A percentile compares a stretch with the other conserved stretches of the same genome.
These are phyloP conservation scores for Trichophyton schoenleinii DNA, from an alignment of 2,329 filamentous ascomycete genomes.

Conservation along the genomic window DNA sequence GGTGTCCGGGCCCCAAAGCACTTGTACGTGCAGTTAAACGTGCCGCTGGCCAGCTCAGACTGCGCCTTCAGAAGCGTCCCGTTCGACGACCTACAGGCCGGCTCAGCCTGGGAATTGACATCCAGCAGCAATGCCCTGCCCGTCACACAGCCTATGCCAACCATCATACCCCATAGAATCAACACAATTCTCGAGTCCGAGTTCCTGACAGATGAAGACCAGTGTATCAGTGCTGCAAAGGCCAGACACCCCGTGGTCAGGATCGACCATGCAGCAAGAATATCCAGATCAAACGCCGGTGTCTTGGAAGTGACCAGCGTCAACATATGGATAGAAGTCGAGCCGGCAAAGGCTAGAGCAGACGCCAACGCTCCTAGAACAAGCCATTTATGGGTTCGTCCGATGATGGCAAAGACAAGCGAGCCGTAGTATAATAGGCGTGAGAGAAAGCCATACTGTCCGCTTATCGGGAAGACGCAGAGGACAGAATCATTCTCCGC, in stretches of 20 bases:
- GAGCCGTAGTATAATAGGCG: conserved; percentile 20
- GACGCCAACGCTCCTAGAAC: conserved; percentile 20
- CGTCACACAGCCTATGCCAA: conserved; percentile 15
- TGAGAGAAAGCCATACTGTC: conserved; percentile 19
- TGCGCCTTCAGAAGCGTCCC: conserved; percentile 15
- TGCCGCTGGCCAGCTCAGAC: conserved; percentile 12
- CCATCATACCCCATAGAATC: conserved; percentile 16
- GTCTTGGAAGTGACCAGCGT: conserved; percentile 15
- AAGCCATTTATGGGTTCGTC: conserved; percentile 19
- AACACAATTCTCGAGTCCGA: conserved; percentile 16
- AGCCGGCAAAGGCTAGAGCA: conserved; percentile 19
- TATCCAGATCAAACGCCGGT: conserved; percentile 17
- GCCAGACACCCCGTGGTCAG: conserved; percentile 17
- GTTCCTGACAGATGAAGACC: conserved; percentile 16
- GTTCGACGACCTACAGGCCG: conserved; percentile 15
- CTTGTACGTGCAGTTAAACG: conserved; percentile 20
- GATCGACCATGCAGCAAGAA: conserved; percentile 18
- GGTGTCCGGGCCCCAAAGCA: conserved; percentile 17
- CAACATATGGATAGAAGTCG: conserved; percentile 19
- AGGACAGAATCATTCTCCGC: conserved; percentile 9
- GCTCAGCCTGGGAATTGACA: conserved; percentile 12
- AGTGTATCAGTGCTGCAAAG: conserved; percentile 18
- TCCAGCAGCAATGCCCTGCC: conserved; percentile 15
- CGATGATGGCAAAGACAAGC: conserved; percentile 19
- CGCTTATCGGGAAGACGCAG: conserved; percentile 17